Base-by-base conservation (phyloP, 192 early-diverging fungal genomes). In the Backusella parvicylindrica region DNA sequence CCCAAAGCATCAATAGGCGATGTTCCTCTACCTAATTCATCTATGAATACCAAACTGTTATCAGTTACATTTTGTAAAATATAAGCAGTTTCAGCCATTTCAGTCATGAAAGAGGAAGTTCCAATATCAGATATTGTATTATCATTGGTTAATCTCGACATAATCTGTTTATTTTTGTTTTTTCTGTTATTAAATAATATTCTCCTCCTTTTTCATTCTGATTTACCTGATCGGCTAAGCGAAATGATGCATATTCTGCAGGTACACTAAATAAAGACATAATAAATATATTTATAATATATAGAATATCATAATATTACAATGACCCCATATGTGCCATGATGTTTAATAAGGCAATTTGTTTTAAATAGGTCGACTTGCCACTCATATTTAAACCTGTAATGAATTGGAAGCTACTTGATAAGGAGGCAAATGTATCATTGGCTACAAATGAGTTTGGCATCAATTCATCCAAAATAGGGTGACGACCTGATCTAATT, bases 321-420 rank as follows among this genome's bases (percentile, higher is more conserved):
- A 89, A 93, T 32, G 85, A 84, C 18, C 95, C 95, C 26, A 96
- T 92, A 56, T 98, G 95, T 0, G 95, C 94, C 91, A 98, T 87
- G 31, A 97, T 88, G 3, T 73, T 84, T 28, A 95, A 75, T 6
- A 96, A 84, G 1, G 92, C 92, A 33, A 95, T 89, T 77, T 95
- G 95, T 1, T 90, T 86, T 38, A 98, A 70, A 79, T 95, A 97
- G 6, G 95, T 95, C 13, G 91, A 90, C 78, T 97, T 96, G 26
- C 95, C 95, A 37, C 92, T 91, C 96, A 95, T 97, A 76, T 98
- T 98, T 7, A 95, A 93, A 0, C 96, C 96, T 12, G 93, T 95
- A 6, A 97, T 89, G 15, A 96, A 81, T 35, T 93, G 95, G 72
- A 97, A 87, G 18, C 85, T 89, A 0, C 82, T 78, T 68, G 71